Evolutionary conservation across 306 rosid genomes (phyloP).

Genomic region (Rosa multiflora): DNA sequence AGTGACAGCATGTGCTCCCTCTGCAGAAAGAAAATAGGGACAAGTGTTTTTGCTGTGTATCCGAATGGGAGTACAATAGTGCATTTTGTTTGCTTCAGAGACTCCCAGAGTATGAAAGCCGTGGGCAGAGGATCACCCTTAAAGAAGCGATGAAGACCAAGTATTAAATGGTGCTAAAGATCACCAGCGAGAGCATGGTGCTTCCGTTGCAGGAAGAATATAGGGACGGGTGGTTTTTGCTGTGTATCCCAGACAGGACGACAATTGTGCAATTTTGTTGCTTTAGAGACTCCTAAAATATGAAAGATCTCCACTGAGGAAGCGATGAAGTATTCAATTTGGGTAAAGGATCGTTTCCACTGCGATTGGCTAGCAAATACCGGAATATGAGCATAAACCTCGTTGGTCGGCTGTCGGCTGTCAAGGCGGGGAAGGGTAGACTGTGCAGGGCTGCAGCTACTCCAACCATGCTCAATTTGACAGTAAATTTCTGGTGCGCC

Average conservation of each 20-base stretch:
- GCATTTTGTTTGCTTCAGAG: slow-evolving; percentile 91
- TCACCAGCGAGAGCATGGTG: slow-evolving; percentile 72
- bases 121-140: slow-evolving; percentile 62
- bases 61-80: slow-evolving; percentile 92
- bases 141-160: slow-evolving; percentile 24
- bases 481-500: not conserved
- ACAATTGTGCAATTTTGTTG: slow-evolving; percentile 84
- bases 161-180: slow-evolving; percentile 39
- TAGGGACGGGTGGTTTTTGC: slow-evolving; percentile 83
- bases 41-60: slow-evolving; percentile 89
- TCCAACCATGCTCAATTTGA: not conserved
- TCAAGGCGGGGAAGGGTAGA: not conserved
- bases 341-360: not conserved
- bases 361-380: not conserved
- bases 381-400: not conserved
- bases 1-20: slow-evolving; percentile 91
- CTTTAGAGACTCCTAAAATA: slow-evolving; percentile 73
- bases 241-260: slow-evolving; percentile 68
- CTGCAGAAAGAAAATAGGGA: slow-evolving; percentile 93
- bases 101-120: slow-evolving; percentile 90
- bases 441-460: not conserved
- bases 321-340: slow-evolving; percentile 28
- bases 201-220: slow-evolving; percentile 82
- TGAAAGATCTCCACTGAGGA: slow-evolving; percentile 69
- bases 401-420: not conserved